These are phyloP conservation scores for Anaeramoeba ignava DNA, from an alignment of 78 protist genomes.

Conservation along the genomic window DNA sequence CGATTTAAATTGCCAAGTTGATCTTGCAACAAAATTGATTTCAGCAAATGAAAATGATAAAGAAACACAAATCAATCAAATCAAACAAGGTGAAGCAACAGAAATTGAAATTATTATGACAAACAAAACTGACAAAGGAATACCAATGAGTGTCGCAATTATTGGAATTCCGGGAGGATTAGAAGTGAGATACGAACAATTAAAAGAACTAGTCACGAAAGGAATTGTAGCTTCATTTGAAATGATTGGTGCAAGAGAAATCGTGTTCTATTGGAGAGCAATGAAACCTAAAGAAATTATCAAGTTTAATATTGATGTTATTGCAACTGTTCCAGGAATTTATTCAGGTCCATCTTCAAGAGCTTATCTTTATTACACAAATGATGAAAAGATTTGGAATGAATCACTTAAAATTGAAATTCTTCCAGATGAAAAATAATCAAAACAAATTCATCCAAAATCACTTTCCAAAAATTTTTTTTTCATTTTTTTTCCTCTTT, in stretches of 20 bases:
- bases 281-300: background rate
- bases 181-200: slow-evolving; percentile 7
- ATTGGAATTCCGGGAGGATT: slow-evolving; percentile 18
- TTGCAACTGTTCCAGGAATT: slow-evolving; percentile 14
- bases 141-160: slow-evolving; percentile 21
- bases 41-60: too few species aligned
- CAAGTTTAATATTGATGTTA: slow-evolving; percentile 8
- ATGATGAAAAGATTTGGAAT: slow-evolving; percentile 10
- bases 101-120: background rate
- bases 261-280: slow-evolving; percentile 30
- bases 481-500: too few species aligned
- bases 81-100: background rate
- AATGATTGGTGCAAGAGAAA: slow-evolving; percentile 15
- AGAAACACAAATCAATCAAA: slow-evolving; percentile 1
- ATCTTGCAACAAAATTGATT: too few species aligned
- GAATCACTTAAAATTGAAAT: slow-evolving; percentile 7
- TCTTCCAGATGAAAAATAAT: background rate
- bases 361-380: slow-evolving; percentile 19
- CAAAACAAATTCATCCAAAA: too few species aligned
- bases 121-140: background rate
- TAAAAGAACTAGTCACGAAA: slow-evolving; percentile 2
- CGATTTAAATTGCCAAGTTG: too few species aligned
- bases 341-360: background rate
- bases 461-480: too few species aligned
- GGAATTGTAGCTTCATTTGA: slow-evolving; percentile 7